Evolutionary conservation across 345 rosid species (phyloP).

Genomic region (Corymbia maculata): DNA sequence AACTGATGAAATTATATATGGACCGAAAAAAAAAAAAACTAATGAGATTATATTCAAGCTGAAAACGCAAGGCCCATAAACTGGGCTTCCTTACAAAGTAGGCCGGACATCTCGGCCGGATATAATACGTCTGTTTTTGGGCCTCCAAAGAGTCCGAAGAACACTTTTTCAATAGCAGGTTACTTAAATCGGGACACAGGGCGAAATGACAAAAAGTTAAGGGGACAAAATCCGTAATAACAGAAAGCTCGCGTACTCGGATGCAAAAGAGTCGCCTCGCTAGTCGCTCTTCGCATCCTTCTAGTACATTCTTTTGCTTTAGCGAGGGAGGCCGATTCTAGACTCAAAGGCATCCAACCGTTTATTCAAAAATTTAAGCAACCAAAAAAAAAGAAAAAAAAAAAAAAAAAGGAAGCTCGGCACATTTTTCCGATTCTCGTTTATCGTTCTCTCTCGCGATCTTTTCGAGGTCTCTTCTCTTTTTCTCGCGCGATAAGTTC

Average conservation of each 20-base stretch:
- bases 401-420: no score
- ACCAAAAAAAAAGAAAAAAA: no score
- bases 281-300: neutral
- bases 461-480: neutral
- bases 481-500: neutral
- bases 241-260: neutral
- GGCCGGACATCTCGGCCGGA: neutral
- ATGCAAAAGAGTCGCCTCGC: neutral
- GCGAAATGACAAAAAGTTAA: neutral
- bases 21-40: no score
- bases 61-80: no score
- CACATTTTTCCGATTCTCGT: no score
- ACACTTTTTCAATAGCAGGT: neutral
- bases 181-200: neutral
- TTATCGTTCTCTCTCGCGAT: no score
- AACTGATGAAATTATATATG: no score
- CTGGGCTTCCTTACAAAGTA: no score
- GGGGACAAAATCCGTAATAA: neutral
- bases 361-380: no score
- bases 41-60: no score
- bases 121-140: neutral
- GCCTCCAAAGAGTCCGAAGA: neutral
- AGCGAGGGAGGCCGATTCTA: neutral
- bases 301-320: neutral
- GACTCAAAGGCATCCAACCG: no score